phyloP scores from a whole-genome alignment of 2,329 filamentous ascomycete genomes.

The Phialophora expanda region DNA sequence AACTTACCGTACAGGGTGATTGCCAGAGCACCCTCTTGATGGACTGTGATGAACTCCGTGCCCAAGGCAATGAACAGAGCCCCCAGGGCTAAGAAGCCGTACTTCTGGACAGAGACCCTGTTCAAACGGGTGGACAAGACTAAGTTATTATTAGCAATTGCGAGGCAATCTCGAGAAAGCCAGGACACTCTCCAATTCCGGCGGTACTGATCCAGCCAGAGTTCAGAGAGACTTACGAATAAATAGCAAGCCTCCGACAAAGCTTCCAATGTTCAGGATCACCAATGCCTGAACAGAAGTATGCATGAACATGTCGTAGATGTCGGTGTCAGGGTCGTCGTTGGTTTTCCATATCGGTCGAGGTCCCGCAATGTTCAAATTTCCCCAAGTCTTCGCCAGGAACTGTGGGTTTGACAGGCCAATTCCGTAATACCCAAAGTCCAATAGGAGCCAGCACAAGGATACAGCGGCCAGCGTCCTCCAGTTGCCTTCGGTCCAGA shows the following conservation, averaged over 20 bases:
- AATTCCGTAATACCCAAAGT: constrained; percentile 64
- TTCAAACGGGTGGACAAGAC: constrained; percentile 48
- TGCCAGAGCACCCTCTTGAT: constrained; percentile 44
- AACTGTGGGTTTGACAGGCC: constrained; percentile 54
- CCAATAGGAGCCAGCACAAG: constrained; percentile 60
- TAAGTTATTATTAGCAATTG: not conserved
- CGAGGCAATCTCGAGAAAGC: not conserved
- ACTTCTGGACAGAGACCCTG: constrained; percentile 52
- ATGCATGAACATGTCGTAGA: constrained; percentile 49
- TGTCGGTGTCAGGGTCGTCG: constrained; percentile 48
- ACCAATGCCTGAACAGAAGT: constrained; percentile 49
- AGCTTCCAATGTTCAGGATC: constrained; percentile 50
- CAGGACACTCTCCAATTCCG: not conserved
- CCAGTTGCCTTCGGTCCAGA: constrained; percentile 53
- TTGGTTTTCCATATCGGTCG: constrained; percentile 47
- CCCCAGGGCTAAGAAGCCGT: constrained; percentile 51
- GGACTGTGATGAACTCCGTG: constrained; percentile 49
- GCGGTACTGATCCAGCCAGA: not conserved
- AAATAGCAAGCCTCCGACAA: constrained; percentile 50
- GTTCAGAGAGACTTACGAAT: constrained; percentile 39
- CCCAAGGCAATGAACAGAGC: constrained; percentile 52
- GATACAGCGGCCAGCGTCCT: constrained; percentile 53
- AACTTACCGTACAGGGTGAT: constrained; percentile 47
- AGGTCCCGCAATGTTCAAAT: constrained; percentile 41
- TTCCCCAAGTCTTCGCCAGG: constrained; percentile 50